A percentile compares a stretch with the other conserved stretches of the same genome.
These are phyloP conservation scores for Trichoderma asperelloides DNA, from an alignment of 495 filamentous ascomycete genomes.

Conservation along the genomic window DNA sequence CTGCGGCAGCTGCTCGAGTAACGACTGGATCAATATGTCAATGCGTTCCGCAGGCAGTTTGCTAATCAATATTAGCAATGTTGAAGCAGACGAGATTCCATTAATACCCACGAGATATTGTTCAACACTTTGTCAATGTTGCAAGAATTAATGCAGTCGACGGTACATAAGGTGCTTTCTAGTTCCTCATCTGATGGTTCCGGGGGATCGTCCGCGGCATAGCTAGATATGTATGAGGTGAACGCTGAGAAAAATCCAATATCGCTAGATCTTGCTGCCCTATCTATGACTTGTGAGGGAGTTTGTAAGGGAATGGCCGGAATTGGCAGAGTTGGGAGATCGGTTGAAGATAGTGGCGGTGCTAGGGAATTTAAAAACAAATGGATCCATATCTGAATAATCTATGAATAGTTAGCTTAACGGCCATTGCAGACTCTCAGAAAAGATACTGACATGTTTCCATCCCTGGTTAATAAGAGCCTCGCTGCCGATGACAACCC, in stretches of 20 bases:
- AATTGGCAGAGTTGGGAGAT: slow-evolving; percentile 62
- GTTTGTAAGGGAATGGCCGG: slow-evolving; percentile 80
- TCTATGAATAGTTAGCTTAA: slow-evolving; percentile 37
- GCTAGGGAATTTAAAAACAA: slow-evolving; percentile 94
- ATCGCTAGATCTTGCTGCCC: slow-evolving; percentile 66
- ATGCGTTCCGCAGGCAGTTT: slow-evolving; percentile 60
- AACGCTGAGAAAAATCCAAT: slow-evolving; percentile 85
- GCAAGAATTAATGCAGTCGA: slow-evolving; percentile 89
- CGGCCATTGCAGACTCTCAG: neutral
- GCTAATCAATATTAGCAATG: slow-evolving; percentile 29
- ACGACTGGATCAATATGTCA: slow-evolving; percentile 56
- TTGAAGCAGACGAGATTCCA: neutral
- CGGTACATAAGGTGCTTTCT: slow-evolving; percentile 87
- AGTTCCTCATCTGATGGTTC: slow-evolving; percentile 96
- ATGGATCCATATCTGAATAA: slow-evolving; percentile 86
- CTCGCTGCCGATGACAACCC: slow-evolving; percentile 79
- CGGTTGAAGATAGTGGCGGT: slow-evolving; percentile 69
- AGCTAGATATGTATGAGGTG: slow-evolving; percentile 94
- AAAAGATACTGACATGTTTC: slow-evolving; percentile 57
- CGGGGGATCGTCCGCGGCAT: slow-evolving; percentile 93
- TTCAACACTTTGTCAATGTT: slow-evolving; percentile 72
- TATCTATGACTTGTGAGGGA: slow-evolving; percentile 89
- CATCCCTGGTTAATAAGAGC: slow-evolving; percentile 66
- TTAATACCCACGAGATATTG: slow-evolving; percentile 64
- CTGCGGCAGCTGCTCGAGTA: slow-evolving; percentile 80